A percentile compares a stretch with the other conserved stretches of the same genome.
These are phyloP conservation scores for Fabrea salina DNA, from an alignment of 169 alveolate species.

Conservation along the genomic window DNA sequence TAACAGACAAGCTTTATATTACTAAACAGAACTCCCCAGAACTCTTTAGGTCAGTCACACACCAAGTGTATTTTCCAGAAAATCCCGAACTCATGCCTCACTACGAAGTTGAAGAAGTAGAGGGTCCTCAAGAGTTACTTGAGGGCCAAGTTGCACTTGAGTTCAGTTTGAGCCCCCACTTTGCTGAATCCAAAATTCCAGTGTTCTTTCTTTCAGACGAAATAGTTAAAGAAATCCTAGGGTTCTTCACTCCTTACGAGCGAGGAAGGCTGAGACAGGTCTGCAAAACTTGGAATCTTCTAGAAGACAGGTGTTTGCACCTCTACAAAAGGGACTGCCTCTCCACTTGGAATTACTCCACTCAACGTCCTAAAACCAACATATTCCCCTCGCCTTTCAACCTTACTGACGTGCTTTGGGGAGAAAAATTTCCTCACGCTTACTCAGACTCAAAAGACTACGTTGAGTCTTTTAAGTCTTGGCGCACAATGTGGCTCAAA, in stretches of 20 bases:
- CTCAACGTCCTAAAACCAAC: not conserved
- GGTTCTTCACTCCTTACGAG: not conserved
- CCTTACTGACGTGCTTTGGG: not conserved
- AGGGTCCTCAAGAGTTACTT: not conserved
- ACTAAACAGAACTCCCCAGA: not conserved
- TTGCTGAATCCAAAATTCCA: not conserved
- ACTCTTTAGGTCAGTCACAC: not conserved
- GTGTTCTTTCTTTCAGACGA: not conserved
- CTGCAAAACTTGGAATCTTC: not conserved
- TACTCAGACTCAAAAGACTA: not conserved
- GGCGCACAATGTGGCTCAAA: slow-evolving; percentile 26
- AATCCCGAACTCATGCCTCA: not conserved
- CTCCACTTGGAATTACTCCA: not conserved
- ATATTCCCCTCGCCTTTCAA: not conserved
- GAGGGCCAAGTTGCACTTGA: slow-evolving; percentile 12
- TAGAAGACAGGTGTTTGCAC: not conserved
- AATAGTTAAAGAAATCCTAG: slow-evolving; percentile 9
- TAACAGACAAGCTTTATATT: not conserved
- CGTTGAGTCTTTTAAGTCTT: not conserved
- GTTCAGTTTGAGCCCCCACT: slow-evolving; percentile 15
- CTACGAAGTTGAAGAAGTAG: not conserved
- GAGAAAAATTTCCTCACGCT: not conserved
- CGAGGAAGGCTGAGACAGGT: not conserved
- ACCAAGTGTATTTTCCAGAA: not conserved
- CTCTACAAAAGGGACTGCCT: slow-evolving; percentile 11